These are phyloP conservation scores for Linnemannia exigua DNA, from an alignment of 192 early-diverging fungal species.

Conservation along the genomic window DNA sequence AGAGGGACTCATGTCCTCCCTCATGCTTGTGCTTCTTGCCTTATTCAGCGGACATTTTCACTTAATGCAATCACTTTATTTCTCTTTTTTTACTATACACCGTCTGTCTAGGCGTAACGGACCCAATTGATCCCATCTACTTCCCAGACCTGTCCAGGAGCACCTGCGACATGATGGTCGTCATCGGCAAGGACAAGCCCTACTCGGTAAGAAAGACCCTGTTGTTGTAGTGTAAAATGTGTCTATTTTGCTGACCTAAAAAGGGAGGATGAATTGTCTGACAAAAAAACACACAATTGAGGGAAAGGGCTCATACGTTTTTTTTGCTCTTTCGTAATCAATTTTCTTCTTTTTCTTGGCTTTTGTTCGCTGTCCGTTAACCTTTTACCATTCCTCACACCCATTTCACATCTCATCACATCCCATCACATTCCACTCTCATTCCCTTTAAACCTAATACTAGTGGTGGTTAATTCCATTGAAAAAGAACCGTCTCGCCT, in stretches of 20 bases:
- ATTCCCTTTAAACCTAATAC: neutral
- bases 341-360: neutral
- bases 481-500: conserved; percentile 34
- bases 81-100: neutral
- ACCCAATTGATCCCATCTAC: conserved; percentile 50
- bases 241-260: neutral
- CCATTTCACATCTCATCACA: neutral
- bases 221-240: neutral
- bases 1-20: neutral
- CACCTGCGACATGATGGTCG: conserved; percentile 51
- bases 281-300: neutral
- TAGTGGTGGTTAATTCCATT: conserved; percentile 56
- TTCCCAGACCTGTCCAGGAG: conserved; percentile 36
- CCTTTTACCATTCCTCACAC: neutral
- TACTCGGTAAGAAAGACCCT: conserved; percentile 35
- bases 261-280: neutral
- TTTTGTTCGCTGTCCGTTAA: neutral
- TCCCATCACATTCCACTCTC: neutral
- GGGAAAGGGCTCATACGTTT: neutral
- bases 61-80: neutral
- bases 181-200: conserved; percentile 51
- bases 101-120: conserved; percentile 25
- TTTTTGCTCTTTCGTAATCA: neutral
- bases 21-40: neutral
- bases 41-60: neutral